Evolutionary conservation across 495 filamentous ascomycete species (phyloP).

Genomic region (Tuber melanosporum): DNA sequence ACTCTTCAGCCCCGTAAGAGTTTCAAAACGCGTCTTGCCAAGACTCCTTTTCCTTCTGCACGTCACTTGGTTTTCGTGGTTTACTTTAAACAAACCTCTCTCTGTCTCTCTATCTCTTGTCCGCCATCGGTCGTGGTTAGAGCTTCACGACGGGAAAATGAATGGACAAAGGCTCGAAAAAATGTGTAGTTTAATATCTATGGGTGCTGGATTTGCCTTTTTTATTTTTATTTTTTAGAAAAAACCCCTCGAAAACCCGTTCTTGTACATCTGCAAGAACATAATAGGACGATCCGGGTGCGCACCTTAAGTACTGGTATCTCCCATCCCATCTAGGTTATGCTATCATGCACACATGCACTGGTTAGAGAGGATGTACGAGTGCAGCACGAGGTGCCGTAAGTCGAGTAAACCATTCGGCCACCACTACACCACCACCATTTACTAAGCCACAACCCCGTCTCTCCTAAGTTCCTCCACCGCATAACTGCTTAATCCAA

Average conservation of each 20-base stretch:
- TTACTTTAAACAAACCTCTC: not conserved
- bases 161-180: not conserved
- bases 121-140: not conserved
- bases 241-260: not conserved
- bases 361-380: not conserved
- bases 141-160: not conserved
- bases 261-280: not conserved
- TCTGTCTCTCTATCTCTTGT: not conserved
- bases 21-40: not conserved
- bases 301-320: not conserved
- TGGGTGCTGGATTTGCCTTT: not conserved
- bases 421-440: conserved; percentile 5
- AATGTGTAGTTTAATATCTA: not conserved
- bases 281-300: not conserved
- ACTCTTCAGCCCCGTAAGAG: not conserved
- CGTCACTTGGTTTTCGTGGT: not conserved
- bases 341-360: conserved; percentile 1
- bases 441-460: conserved; percentile 22
- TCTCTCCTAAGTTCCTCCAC: conserved; percentile 45
- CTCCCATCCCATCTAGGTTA: not conserved
- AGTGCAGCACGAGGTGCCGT: not conserved
- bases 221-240: not conserved
- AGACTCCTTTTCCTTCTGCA: not conserved
- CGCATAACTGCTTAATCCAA: conserved; percentile 57
- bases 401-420: conserved; percentile 4